Evolutionary conservation across 768 basidiomycete species (phyloP).

Genomic region (Hygrophorus pudorinus): DNA sequence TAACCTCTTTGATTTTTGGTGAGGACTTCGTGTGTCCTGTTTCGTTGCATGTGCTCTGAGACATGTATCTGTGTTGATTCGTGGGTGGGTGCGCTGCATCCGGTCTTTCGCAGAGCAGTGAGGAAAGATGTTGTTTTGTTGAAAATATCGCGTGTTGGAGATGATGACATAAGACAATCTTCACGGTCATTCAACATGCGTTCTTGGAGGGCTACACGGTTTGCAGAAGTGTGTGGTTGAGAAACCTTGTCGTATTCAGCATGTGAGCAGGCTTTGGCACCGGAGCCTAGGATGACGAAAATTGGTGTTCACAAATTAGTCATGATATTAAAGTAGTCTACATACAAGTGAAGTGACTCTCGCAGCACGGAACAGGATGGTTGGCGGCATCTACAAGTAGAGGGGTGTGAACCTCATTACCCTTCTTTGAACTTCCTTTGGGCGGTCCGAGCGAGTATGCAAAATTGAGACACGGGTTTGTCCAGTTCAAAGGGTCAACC

Average conservation of each 20-base stretch:
- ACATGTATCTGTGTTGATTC: background rate
- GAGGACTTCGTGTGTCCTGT: background rate
- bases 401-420: background rate
- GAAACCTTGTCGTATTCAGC: slow-evolving; percentile 4
- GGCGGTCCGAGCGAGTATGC: too few species aligned
- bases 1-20: slow-evolving; percentile 3
- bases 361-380: slow-evolving; percentile 8
- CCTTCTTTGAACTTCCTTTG: slow-evolving; percentile 5
- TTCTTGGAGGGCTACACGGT: slow-evolving; percentile 5
- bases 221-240: slow-evolving; percentile 7
- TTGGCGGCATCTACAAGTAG: slow-evolving; percentile 4
- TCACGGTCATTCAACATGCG: too few species aligned
- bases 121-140: background rate
- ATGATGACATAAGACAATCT: background rate
- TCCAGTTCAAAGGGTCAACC: slow-evolving; percentile 8
- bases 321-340: slow-evolving; percentile 1
- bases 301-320: background rate
- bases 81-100: background rate
- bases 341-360: slow-evolving; percentile 13
- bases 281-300: slow-evolving; percentile 7
- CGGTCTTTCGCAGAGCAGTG: slow-evolving; percentile 1
- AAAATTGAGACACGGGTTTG: slow-evolving; percentile 7
- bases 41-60: background rate
- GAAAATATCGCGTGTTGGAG: slow-evolving; percentile 2
- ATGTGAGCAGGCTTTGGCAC: slow-evolving; percentile 12